Evolutionary conservation across 2,329 filamentous ascomycete species (phyloP).

Genomic region (Fusarium hostae): DNA sequence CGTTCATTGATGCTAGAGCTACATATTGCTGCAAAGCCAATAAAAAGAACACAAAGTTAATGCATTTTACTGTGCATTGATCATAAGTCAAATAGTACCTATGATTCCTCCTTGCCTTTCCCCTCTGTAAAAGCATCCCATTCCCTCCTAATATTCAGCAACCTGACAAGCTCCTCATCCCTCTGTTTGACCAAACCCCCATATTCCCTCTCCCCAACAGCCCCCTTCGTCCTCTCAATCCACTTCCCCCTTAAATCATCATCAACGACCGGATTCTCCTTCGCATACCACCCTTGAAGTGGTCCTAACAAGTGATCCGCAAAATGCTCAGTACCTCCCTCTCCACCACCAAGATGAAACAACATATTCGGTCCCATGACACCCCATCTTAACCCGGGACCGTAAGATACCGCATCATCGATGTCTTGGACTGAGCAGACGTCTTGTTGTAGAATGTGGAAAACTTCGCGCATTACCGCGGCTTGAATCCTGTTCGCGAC

Average conservation of each 20-base stretch:
- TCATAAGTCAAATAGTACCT: not conserved
- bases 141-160: constrained; percentile 20
- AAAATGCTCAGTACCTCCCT: constrained; percentile 26
- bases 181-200: constrained; percentile 10
- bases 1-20: too few relatives aligned
- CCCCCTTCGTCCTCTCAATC: constrained; percentile 4
- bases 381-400: constrained; percentile 15
- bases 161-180: constrained; percentile 20
- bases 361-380: constrained; percentile 21
- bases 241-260: constrained; percentile 8
- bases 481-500: constrained; percentile 27
- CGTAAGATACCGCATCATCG: constrained; percentile 22
- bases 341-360: constrained; percentile 23
- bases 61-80: not conserved
- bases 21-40: too few relatives aligned
- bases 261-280: constrained; percentile 18
- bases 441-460: constrained; percentile 11
- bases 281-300: constrained; percentile 18
- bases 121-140: constrained; percentile 6
- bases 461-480: constrained; percentile 22
- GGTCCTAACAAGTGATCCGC: constrained; percentile 18
- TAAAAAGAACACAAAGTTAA: not conserved
- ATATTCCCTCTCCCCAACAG: not conserved
- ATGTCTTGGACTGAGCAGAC: constrained; percentile 16
- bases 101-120: not conserved